Conservation (phyloP, 1,139 yeast genomes). For the Blastobotrys proliferans region DNA sequence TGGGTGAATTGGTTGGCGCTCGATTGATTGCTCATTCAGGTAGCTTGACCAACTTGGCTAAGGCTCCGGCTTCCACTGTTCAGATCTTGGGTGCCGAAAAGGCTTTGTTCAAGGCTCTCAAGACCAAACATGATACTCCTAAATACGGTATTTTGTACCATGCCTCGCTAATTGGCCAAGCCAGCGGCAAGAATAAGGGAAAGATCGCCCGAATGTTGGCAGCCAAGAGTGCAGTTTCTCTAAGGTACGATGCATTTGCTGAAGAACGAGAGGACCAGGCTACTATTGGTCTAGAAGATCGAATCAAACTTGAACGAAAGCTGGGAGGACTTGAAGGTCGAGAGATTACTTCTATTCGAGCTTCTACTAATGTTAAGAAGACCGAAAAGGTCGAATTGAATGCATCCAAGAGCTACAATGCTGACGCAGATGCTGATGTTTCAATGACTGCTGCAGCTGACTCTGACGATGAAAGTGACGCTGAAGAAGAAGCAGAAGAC, state of each 20-base stretch:
- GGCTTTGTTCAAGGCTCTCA: constrained; percentile 96
- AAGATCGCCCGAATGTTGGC: constrained; percentile 98
- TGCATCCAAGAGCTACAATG: constrained; percentile 78
- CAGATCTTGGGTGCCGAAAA: constrained; percentile 99
- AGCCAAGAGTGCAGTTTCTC: constrained; percentile 95
- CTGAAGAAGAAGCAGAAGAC: constrained; percentile 25
- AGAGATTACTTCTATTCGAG: constrained; percentile 37
- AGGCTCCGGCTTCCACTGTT: constrained; percentile 98
- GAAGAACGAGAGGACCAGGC: constrained; percentile 92
- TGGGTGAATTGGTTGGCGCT: constrained; percentile 98
- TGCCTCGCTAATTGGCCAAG: constrained; percentile 96
- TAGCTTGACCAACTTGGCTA: constrained; percentile 86
- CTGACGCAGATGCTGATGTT: constrained; percentile 46
- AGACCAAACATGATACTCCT: constrained; percentile 98
- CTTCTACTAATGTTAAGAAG: constrained; percentile 33
- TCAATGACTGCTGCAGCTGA: constrained; percentile 18
- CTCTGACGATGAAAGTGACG: constrained; percentile 26
- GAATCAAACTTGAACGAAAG: constrained; percentile 92
- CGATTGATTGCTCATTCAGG: constrained; percentile 97
- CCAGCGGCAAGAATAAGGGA: constrained; percentile 97
- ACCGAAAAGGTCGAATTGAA: constrained; percentile 74
- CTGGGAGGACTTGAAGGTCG: constrained; percentile 95
- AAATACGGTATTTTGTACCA: constrained; percentile 97
- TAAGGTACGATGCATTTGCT: constrained; percentile 94
- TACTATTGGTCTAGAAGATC: constrained; percentile 84